Evolutionary conservation across 139 green algal genomes (phyloP).

Genomic region (Micractinium conductrix): DNA sequence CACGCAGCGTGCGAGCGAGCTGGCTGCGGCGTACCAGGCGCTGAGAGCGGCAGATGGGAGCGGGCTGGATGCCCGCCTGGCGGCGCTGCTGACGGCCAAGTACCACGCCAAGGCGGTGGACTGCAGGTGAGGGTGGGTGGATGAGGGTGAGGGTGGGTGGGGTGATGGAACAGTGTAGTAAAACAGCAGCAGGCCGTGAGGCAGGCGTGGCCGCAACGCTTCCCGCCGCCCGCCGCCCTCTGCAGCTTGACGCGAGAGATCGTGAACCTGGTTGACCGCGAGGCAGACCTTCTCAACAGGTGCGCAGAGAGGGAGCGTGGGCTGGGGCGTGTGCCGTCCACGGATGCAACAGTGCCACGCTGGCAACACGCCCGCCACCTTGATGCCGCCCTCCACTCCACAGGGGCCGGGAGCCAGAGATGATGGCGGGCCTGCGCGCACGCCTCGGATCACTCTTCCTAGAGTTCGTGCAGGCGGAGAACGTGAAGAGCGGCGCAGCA

Average conservation of each 20-base stretch:
- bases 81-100: slow-evolving; percentile 91
- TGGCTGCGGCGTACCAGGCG: slow-evolving; percentile 82
- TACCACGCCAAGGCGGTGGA: slow-evolving; percentile 87
- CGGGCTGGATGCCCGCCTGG: slow-evolving; percentile 77
- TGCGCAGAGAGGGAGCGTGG: background rate
- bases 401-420: slow-evolving; percentile 63
- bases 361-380: too few relatives aligned
- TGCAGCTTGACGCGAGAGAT: slow-evolving; percentile 61
- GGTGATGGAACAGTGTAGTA: background rate
- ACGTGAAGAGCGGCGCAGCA: slow-evolving; percentile 70
- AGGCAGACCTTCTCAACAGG: slow-evolving; percentile 88
- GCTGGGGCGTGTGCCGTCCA: background rate
- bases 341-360: background rate
- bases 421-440: slow-evolving; percentile 78
- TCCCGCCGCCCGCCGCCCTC: background rate
- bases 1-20: slow-evolving; percentile 67
- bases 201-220: background rate
- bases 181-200: background rate
- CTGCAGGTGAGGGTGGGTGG: slow-evolving; percentile 67
- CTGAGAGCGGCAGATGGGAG: slow-evolving; percentile 64
- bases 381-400: background rate
- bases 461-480: slow-evolving; percentile 78
- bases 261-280: slow-evolving; percentile 83
- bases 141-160: background rate
- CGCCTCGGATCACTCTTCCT: slow-evolving; percentile 81